Evolutionary conservation across 768 basidiomycete genomes (phyloP).

Genomic region (Leccinum variicolor): DNA sequence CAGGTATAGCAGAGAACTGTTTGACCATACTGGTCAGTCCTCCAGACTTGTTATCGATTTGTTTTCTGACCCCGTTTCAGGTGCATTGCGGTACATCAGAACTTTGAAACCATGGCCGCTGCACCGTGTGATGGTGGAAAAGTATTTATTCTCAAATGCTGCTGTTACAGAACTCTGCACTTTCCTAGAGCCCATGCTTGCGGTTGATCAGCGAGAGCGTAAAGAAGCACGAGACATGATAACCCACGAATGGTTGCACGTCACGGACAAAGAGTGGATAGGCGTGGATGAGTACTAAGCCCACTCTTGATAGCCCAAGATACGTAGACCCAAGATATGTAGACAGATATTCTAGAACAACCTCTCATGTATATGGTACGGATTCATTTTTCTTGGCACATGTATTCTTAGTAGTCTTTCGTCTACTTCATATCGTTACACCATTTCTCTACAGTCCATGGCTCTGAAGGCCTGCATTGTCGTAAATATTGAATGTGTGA

Average conservation of each 20-base stretch:
- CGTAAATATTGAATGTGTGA: neutral
- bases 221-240: slow-evolving; percentile 71
- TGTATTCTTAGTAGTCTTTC: slow-evolving; percentile 2
- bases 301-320: slow-evolving; percentile 3
- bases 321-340: slow-evolving; percentile 9
- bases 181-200: slow-evolving; percentile 77
- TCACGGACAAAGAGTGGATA: slow-evolving; percentile 31
- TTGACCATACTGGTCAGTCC: slow-evolving; percentile 63
- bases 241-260: slow-evolving; percentile 69
- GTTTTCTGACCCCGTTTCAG: slow-evolving; percentile 31
- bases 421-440: neutral
- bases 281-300: slow-evolving; percentile 24
- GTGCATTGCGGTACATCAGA: slow-evolving; percentile 68
- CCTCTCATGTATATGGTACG: slow-evolving; percentile 3
- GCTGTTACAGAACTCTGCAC: slow-evolving; percentile 59
- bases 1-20: slow-evolving; percentile 80
- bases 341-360: slow-evolving; percentile 8
- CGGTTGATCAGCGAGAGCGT: slow-evolving; percentile 64
- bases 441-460: neutral
- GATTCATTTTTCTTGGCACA: neutral
- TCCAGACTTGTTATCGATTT: neutral
- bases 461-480: neutral
- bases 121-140: slow-evolving; percentile 82
- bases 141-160: slow-evolving; percentile 66
- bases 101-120: slow-evolving; percentile 81